Percentiles rank a stretch among this genome's conserved stretches.
Evolutionary conservation across 306 rosid genomes (phyloP).

Genomic region (Coriaria nepalensis): DNA sequence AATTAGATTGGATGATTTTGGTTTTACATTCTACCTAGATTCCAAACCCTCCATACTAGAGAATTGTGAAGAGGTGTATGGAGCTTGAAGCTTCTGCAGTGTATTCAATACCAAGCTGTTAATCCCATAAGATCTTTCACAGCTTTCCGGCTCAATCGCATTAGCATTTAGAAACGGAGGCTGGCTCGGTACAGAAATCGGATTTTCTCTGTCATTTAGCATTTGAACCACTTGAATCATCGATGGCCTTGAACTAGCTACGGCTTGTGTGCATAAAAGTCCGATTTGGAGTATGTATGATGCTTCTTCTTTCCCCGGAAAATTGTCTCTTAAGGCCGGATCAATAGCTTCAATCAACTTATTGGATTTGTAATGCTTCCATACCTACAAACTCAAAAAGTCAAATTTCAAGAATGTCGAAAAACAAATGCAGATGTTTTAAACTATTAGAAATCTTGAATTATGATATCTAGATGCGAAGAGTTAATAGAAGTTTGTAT

Average conservation of each 20-base stretch:
- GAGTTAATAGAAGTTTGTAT: background rate
- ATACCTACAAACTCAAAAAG: too few relatives aligned
- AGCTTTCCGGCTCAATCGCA: conserved; percentile 24
- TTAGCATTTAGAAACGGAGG: conserved; percentile 65
- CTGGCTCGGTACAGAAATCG: conserved; percentile 42
- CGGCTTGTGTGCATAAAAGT: conserved; percentile 72
- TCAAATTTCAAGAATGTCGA: too few relatives aligned
- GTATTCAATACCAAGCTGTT: conserved; percentile 35
- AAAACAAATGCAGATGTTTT: conserved; percentile 2
- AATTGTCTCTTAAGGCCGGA: too few relatives aligned
- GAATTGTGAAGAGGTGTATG: conserved; percentile 24
- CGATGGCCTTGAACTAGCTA: conserved; percentile 53
- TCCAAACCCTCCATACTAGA: too few relatives aligned
- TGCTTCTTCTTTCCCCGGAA: conserved; percentile 34
- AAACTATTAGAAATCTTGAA: too few relatives aligned
- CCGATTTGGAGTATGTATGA: conserved; percentile 51
- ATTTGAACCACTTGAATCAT: conserved; percentile 43
- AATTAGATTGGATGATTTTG: too few relatives aligned
- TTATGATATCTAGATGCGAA: too few relatives aligned
- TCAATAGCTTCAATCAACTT: too few relatives aligned
- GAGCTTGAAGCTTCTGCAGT: conserved; percentile 28
- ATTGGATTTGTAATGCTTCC: too few relatives aligned
- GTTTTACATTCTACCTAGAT: too few relatives aligned
- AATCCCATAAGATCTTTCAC: conserved; percentile 32
- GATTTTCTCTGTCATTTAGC: conserved; percentile 32